phyloP scores from a whole-genome alignment of 2,329 filamentous ascomycete species.

The Cercospora citrullina region DNA sequence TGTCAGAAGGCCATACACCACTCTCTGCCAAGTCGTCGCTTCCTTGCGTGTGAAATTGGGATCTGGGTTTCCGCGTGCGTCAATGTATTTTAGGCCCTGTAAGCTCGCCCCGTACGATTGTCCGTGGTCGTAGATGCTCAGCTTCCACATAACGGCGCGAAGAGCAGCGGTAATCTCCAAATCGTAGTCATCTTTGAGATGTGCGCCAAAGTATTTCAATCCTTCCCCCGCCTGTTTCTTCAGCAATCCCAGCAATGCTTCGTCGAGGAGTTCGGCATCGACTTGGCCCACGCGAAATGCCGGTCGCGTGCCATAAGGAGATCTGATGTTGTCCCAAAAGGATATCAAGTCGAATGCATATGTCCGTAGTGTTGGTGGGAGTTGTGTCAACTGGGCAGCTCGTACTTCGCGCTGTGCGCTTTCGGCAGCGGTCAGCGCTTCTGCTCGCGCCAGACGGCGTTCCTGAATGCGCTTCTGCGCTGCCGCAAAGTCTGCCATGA shows the following conservation, averaged over 20 bases:
- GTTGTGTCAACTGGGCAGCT: constrained; percentile 44
- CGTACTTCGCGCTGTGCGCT: constrained; percentile 47
- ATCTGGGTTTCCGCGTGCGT: constrained; percentile 59
- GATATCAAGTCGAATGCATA: constrained; percentile 30
- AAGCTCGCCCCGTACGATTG: constrained; percentile 91
- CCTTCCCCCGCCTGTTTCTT: constrained; percentile 84
- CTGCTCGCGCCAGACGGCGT: constrained; percentile 73
- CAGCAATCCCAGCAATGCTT: constrained; percentile 83
- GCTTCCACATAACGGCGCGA: constrained; percentile 82
- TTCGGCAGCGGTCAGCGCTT: constrained; percentile 49
- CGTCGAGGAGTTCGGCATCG: constrained; percentile 90
- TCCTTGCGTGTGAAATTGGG: constrained; percentile 52
- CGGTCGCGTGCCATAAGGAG: constrained; percentile 76
- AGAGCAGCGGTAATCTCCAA: constrained; percentile 79
- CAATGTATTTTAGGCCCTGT: constrained; percentile 87
- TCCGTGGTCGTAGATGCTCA: constrained; percentile 95
- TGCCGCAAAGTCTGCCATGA: constrained; percentile 70
- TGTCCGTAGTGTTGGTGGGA: constrained; percentile 55
- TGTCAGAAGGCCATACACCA: constrained; percentile 77
- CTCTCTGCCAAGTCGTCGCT: constrained; percentile 81
- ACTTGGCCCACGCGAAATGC: constrained; percentile 94
- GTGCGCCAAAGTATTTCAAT: constrained; percentile 78
- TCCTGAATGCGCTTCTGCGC: constrained; percentile 84
- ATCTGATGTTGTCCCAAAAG: constrained; percentile 69
- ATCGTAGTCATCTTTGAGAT: constrained; percentile 82